phyloP scores from a whole-genome alignment of 352 stramenopile species.

The Hyaloperonospora brassicae region DNA sequence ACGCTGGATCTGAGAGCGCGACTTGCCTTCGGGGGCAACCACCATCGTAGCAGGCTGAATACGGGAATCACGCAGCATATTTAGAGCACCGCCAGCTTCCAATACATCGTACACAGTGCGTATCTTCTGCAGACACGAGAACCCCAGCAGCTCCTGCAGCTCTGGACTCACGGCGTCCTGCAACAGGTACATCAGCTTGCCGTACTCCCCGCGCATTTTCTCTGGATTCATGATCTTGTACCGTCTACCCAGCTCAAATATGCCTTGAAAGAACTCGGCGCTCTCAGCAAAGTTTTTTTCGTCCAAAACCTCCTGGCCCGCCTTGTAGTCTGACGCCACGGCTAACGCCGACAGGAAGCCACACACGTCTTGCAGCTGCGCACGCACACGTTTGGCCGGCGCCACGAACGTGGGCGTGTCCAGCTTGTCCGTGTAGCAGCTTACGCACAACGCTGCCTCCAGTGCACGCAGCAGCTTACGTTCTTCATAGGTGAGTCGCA shows the following conservation, averaged over 20 bases:
- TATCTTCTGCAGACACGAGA: conserved; percentile 75
- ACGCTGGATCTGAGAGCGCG: conserved; percentile 81
- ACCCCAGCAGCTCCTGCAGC: conserved; percentile 80
- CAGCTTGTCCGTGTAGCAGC: conserved; percentile 91
- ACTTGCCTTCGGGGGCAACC: conserved; percentile 87
- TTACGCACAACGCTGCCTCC: conserved; percentile 90
- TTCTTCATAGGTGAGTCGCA: conserved; percentile 92
- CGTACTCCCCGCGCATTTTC: conserved; percentile 95
- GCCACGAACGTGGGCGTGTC: conserved; percentile 66
- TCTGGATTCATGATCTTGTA: conserved; percentile 99
- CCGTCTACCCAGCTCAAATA: conserved; percentile 91
- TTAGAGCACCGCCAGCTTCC: conserved; percentile 54
- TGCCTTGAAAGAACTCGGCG: conserved; percentile 82
- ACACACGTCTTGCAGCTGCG: conserved; percentile 88
- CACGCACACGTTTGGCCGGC: conserved; percentile 73
- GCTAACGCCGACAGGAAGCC: conserved; percentile 89
- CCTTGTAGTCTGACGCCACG: conserved; percentile 83
- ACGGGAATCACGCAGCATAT: conserved; percentile 75
- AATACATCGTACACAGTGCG: conserved; percentile 89
- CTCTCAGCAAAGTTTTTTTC: conserved; percentile 88
- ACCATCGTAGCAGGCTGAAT: conserved; percentile 93
- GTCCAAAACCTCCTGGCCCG: conserved; percentile 78
- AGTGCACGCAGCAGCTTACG: conserved; percentile 90
- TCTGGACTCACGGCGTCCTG: conserved; percentile 86
- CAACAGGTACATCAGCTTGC: conserved; percentile 92